Conservation (phyloP, 768 basidiomycete species). For the Lactarius deliciosus region DNA sequence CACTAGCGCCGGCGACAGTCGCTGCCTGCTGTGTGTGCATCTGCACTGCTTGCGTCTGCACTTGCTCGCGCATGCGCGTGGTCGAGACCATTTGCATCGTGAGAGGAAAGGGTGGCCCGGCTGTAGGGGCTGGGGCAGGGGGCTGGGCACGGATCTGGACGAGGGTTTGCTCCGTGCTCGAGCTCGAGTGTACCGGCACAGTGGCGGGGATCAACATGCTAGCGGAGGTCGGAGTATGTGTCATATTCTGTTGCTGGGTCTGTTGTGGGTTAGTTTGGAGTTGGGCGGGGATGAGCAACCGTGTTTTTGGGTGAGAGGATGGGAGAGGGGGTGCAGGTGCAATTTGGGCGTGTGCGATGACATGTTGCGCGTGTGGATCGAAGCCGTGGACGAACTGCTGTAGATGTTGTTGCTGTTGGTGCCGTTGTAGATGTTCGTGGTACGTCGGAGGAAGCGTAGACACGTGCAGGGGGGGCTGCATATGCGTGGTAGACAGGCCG, state of each 20-base stretch:
- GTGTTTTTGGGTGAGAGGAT: neutral
- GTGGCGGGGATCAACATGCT: neutral
- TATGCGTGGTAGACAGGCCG: constrained; percentile 1
- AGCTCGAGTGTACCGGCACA: neutral
- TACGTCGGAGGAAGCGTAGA: neutral
- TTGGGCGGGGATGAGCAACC: neutral
- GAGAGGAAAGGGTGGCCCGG: neutral
- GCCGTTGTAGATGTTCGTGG: constrained; percentile 9
- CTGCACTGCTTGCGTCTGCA: constrained; percentile 8
- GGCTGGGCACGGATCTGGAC: neutral
- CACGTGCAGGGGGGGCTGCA: constrained; percentile 12
- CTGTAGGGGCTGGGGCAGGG: neutral
- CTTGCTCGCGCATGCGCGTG: neutral
- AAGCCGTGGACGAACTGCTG: neutral
- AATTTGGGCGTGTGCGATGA: constrained; percentile 14
- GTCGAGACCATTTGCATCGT: neutral
- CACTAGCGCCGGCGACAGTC: neutral
- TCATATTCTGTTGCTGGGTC: constrained; percentile 6
- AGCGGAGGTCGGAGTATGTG: constrained; percentile 9
- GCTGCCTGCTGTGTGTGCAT: neutral
- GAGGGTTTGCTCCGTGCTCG: neutral
- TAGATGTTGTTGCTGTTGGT: neutral
- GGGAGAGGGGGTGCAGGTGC: constrained; percentile 6
- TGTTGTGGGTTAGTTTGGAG: neutral
- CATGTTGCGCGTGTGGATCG: constrained; percentile 9